Evolutionary conservation across 192 early-diverging fungal species (phyloP), one percentile per base, ranked within the genome.

Genomic region (Backusella sp.): DNA sequence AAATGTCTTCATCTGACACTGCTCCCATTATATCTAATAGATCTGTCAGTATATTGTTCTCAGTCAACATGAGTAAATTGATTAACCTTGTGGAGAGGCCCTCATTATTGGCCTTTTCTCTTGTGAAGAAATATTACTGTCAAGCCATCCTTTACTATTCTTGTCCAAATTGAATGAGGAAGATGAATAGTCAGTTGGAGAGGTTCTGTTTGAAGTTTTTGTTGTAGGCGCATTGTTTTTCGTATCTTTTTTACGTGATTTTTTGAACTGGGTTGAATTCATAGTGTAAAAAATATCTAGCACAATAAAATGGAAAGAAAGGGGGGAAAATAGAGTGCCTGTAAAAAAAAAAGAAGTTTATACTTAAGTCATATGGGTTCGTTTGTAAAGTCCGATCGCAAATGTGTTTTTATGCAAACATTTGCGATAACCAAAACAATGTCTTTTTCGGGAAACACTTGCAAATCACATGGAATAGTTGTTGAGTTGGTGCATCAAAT

Each of bases 1-100:
- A 34, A 41, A 77, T 77, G 19, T 77, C 76, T 72, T 70, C 76
- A 65, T 77, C 71, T 26, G 76, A 77, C 14, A 77, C 76, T 12
- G 76, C 56, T 7, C 70, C 76, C 19, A 77, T 34, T 56, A 77
- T 65, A 23, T 77, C 76, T 52, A 62, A 62, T 28, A 62, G 9
- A 62, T 62, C 23, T 62, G 23, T 62, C 56, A 62, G 56, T 23
- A 28, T 12, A 3, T 14, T 11, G 1, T 62, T 62, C n/a, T 62
- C 23, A 26, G 14, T 62, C 1, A 4, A 23, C 8, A 28, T 14
- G 12, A 62, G 8, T 62, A 28, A 62, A 62, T 62, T 49, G 21
- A 28, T 62, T 23, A 8, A 62, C 56, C 56, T 62, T 62, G 56
- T 62, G 56, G 56, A 12, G 56, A 62, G 26, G 23, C 23, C 28